Conservation (phyloP, 805 yeast species). For the Barnettozyma sp. region DNA sequence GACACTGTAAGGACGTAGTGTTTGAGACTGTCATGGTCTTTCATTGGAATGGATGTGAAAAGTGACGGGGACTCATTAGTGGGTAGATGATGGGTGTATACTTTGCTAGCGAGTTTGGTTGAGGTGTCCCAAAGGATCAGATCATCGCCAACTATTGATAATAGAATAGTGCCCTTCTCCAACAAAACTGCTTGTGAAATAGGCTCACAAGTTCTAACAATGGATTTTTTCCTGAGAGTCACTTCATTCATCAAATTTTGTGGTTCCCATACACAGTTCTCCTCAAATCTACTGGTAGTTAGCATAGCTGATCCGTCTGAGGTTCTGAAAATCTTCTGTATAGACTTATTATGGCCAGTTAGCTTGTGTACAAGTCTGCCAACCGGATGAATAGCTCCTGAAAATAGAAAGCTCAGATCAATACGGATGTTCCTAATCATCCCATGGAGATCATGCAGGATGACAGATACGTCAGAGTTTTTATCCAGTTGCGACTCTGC, state of each 20-base stretch:
- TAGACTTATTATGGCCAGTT: constrained; percentile 84
- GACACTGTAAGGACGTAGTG: constrained; percentile 49
- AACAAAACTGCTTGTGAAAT: constrained; percentile 43
- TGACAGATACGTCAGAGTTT: constrained; percentile 30
- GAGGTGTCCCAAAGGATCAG: constrained; percentile 60
- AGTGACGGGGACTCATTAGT: constrained; percentile 20
- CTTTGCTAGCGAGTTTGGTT: constrained; percentile 17
- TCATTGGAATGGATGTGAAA: constrained; percentile 32
- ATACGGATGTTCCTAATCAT: constrained; percentile 30
- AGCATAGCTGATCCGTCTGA: constrained; percentile 55
- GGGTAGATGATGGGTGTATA: constrained; percentile 12
- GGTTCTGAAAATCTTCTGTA: constrained; percentile 59
- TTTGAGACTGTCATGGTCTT: constrained; percentile 25
- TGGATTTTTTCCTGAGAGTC: constrained; percentile 34
- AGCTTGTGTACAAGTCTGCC: constrained; percentile 44
- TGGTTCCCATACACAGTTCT: constrained; percentile 56
- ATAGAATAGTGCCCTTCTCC: constrained; percentile 38
- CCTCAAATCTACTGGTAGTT: constrained; percentile 55
- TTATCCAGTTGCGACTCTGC: constrained; percentile 26
- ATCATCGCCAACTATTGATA: constrained; percentile 37
- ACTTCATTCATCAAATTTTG: constrained; percentile 27
- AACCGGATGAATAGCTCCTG: constrained; percentile 10
- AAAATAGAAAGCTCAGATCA: constrained; percentile 21
- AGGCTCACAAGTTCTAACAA: constrained; percentile 39
- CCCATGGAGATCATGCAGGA: constrained; percentile 41